phyloP scores from a whole-genome alignment of 2,329 filamentous ascomycete genomes.

The Trichoderma aggressivum region DNA sequence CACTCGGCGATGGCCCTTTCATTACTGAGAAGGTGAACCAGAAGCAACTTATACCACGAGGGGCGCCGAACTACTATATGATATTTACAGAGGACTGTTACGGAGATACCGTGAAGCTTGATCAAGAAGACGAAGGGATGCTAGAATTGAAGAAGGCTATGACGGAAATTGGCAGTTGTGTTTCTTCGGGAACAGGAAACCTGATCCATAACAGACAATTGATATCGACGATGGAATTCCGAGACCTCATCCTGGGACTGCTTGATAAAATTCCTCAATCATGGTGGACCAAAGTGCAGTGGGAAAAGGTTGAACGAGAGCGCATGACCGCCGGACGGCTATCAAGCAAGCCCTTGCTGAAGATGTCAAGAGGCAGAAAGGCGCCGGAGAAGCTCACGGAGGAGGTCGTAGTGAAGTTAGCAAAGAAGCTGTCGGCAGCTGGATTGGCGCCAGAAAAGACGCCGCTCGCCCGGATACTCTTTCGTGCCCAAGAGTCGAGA shows the following conservation, averaged over 20 bases:
- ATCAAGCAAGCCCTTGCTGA: no score
- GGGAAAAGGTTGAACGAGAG: background rate
- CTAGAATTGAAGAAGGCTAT: background rate
- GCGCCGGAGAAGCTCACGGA: no score
- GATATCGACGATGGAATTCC: background rate
- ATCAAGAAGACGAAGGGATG: background rate
- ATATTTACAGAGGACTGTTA: background rate
- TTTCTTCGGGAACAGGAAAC: background rate
- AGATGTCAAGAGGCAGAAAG: no score
- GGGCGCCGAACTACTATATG: background rate
- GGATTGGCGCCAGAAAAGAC: background rate
- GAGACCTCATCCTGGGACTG: background rate
- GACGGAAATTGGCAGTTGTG: background rate
- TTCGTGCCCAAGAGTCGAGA: background rate
- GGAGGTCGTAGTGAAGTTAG: no score
- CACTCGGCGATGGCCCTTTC: constrained; percentile 35
- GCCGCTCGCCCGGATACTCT: background rate
- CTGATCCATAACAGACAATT: background rate
- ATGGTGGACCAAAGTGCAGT: background rate
- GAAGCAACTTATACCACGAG: constrained; percentile 37
- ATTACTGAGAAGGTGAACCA: constrained; percentile 34
- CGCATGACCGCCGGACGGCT: no score
- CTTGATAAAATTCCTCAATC: background rate
- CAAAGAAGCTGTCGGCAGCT: no score
- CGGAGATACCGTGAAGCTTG: background rate